Evolutionary conservation across 2,329 filamentous ascomycete species (phyloP), one percentile per base, ranked within the genome.

Genomic region (Xylaria sp.): DNA sequence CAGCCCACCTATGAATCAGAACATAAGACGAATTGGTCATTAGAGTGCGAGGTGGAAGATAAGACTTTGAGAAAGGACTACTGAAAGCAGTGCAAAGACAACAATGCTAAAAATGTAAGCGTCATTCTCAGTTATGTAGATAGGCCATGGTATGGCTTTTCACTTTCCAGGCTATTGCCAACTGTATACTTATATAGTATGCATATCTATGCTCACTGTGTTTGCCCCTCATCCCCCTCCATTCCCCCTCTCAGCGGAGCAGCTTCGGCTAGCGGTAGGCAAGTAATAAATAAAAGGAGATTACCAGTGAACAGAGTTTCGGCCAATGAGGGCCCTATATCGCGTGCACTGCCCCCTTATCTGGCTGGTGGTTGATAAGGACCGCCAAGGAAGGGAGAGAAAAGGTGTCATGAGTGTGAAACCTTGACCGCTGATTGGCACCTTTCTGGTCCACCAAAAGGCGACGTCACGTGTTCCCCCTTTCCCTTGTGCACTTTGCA

Each of bases 301-400:
- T 56, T 55, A 8, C 52, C 18, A 18, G 34, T 37, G 23, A 55
- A 20, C n/a, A 20, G 39, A 2, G n/a, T 25, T 37, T 37, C 1
- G 23, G 41, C 62, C 52, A 65, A 65, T 58, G 44, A 50, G n/a
- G 10, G 23, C 3, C 10, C 15, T 4, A 5, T 31, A 51, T 39
- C 6, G n/a, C n/a, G 7, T 39, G 41, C 61, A 39, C 41, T 13
- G 10, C 20, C 34, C 13, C 28, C 44, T 34, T 58, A 50, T 64
- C 52, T 20, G 13, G 54, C 54, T 54, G 34, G 55, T 48, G 8
- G 37, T 12, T 23, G 63, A 65, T 65, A 65, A 59, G 20, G 2
- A 12, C 12, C 18, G 56, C 50, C 57, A 50, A 66, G 50, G 39
- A 39, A 55, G 28, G 20, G 10, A 50, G 10, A 18, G 20, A 39